Conservation (phyloP, 2,329 filamentous ascomycete genomes). For the Calonectria multiphialidica region DNA sequence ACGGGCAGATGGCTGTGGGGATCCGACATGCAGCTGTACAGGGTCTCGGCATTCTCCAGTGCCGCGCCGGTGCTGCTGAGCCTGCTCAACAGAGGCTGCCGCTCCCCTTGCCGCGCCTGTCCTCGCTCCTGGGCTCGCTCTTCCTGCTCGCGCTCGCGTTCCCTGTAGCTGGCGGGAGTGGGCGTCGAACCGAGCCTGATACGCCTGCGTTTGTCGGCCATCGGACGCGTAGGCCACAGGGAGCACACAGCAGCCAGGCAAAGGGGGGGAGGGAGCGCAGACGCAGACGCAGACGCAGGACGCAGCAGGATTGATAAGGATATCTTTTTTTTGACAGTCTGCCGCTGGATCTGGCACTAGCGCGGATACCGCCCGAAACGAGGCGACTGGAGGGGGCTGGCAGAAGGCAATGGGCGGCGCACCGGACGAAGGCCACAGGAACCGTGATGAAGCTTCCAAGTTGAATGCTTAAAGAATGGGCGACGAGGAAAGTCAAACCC, state of each 20-base stretch:
- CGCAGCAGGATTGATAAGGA: not conserved
- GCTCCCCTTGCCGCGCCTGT: slow-evolving; percentile 41
- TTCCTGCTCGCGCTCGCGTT: not conserved
- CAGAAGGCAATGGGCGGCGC: not conserved
- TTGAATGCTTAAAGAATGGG: not conserved
- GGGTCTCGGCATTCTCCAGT: slow-evolving; percentile 46
- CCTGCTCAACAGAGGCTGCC: slow-evolving; percentile 50
- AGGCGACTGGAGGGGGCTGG: not conserved
- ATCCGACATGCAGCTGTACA: slow-evolving; percentile 68
- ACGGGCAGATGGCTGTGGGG: slow-evolving; percentile 75
- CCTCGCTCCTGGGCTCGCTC: not conserved
- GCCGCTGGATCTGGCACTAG: not conserved
- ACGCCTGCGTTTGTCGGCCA: slow-evolving; percentile 44
- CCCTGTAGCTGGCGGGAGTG: slow-evolving; percentile 17
- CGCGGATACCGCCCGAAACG: not conserved
- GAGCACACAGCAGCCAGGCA: not conserved
- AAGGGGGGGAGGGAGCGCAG: not conserved
- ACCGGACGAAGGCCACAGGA: not conserved
- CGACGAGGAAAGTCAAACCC: slow-evolving; percentile 1
- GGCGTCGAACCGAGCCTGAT: slow-evolving; percentile 46
- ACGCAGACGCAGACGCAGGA: not conserved
- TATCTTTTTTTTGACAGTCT: not conserved
- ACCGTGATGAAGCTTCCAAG: not conserved
- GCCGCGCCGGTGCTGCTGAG: slow-evolving; percentile 40
- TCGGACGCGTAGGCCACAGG: slow-evolving; percentile 13